Evolutionary conservation across 176 grass and related monocot genomes (phyloP).

Genomic region (Canna indica): DNA sequence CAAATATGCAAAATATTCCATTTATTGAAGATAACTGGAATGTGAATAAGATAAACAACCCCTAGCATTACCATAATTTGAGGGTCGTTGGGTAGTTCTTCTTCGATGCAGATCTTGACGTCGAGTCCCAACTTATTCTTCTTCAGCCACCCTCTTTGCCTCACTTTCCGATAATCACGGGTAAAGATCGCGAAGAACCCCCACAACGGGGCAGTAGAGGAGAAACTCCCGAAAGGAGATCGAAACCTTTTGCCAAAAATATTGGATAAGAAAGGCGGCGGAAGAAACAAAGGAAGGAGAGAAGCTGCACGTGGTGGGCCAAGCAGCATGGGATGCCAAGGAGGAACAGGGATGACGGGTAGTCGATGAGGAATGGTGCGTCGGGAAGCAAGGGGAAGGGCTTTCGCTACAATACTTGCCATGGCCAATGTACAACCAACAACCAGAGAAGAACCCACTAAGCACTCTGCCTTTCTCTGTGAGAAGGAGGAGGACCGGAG

Average conservation of each 20-base stretch:
- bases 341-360: not conserved
- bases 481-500: no score
- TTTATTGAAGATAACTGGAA: not conserved
- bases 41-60: not conserved
- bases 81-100: constrained; percentile 58
- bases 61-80: constrained; percentile 61
- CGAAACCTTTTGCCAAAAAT: constrained; percentile 21
- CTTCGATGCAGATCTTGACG: constrained; percentile 54
- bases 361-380: not conserved
- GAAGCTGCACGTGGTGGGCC: not conserved
- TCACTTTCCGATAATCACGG: constrained; percentile 40
- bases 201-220: constrained; percentile 11
- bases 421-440: not conserved
- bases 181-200: constrained; percentile 30
- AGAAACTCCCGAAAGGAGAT: constrained; percentile 15
- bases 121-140: constrained; percentile 60
- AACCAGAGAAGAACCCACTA: not conserved
- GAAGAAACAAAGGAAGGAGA: not conserved
- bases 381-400: not conserved
- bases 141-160: constrained; percentile 40
- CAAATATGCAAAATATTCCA: not conserved
- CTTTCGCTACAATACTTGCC: not conserved
- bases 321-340: not conserved
- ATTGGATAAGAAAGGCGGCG: constrained; percentile 13
- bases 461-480: not conserved